These are phyloP conservation scores for Jatropha podagrica DNA, from an alignment of 441 rosid species.

Conservation along the genomic window DNA sequence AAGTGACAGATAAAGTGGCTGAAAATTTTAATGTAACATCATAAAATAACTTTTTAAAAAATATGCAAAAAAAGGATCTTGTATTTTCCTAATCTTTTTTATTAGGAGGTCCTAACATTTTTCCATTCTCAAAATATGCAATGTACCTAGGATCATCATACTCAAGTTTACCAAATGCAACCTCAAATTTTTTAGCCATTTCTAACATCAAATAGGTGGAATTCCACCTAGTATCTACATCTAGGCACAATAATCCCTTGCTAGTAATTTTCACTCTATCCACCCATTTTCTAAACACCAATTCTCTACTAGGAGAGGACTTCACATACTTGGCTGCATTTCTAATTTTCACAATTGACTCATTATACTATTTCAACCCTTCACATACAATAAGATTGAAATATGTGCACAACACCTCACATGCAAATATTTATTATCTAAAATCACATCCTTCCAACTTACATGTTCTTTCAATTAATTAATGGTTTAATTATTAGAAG, in stretches of 20 bases:
- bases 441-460: background rate
- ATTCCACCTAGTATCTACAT: conserved; percentile 16
- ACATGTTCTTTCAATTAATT: background rate
- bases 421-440: background rate
- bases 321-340: background rate
- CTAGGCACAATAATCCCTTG: conserved; percentile 4
- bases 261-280: background rate
- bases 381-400: background rate
- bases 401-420: background rate
- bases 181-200: background rate
- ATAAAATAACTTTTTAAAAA: background rate
- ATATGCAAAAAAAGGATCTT: background rate
- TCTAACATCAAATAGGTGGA: conserved; percentile 15
- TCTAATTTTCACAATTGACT: background rate
- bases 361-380: background rate
- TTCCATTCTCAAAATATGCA: too few species aligned
- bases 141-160: too few species aligned
- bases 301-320: background rate
- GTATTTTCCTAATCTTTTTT: conserved; percentile 4
- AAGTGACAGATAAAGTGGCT: too few species aligned
- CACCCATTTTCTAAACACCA: background rate
- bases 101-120: background rate
- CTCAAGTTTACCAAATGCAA: background rate
- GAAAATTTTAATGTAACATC: background rate
- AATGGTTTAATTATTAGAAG: too few species aligned